These are phyloP conservation scores for Acacia melanoxylon DNA, from an alignment of 306 rosid genomes.

Conservation along the genomic window DNA sequence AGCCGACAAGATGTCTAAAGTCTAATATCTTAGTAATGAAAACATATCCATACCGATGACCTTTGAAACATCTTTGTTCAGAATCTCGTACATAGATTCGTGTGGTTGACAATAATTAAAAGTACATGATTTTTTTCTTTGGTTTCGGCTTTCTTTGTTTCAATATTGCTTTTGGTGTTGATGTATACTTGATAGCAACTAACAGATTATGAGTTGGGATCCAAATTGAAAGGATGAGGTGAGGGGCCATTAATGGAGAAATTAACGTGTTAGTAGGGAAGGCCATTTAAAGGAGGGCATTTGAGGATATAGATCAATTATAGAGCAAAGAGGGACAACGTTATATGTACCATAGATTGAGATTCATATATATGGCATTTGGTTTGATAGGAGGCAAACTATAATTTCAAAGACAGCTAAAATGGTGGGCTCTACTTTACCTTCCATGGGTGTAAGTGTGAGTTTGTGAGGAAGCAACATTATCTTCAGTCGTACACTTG, in stretches of 20 bases:
- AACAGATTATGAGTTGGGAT: not conserved
- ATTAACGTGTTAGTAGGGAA: not conserved
- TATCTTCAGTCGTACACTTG: not conserved
- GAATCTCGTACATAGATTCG: not conserved
- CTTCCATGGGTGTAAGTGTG: not conserved
- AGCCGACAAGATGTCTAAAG: not conserved
- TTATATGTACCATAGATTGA: not conserved
- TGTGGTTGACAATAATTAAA: not conserved
- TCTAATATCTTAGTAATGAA: not conserved
- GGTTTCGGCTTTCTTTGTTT: not conserved
- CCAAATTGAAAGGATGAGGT: not conserved
- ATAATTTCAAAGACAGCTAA: conserved; percentile 61
- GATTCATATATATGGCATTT: conserved; percentile 13
- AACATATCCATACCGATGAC: not conserved
- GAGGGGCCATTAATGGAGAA: not conserved
- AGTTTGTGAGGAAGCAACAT: not conserved
- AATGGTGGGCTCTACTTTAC: conserved; percentile 49
- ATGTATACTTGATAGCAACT: not conserved
- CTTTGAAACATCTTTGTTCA: not conserved
- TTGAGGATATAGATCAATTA: not conserved
- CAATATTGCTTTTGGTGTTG: not conserved
- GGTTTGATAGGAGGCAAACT: conserved; percentile 78
- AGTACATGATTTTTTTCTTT: not conserved
- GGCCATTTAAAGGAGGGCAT: conserved; percentile 18
- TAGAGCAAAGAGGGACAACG: conserved; percentile 22